Evolutionary conservation across 306 rosid species (phyloP).

Genomic region (Vigna trinervia): DNA sequence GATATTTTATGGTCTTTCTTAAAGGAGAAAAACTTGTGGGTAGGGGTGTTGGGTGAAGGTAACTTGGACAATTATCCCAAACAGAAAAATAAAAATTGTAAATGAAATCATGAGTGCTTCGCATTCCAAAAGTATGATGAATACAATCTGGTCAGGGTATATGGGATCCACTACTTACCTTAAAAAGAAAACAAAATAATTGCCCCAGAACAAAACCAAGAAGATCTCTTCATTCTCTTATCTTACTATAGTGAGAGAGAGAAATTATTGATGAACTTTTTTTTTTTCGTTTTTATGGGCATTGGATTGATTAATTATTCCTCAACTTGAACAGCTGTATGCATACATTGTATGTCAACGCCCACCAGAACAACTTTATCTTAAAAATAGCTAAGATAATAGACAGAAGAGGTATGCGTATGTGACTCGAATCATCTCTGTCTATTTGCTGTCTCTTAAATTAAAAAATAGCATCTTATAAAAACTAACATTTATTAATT

Average conservation of each 20-base stretch:
- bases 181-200: slow-evolving; percentile 21
- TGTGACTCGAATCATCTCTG: background rate
- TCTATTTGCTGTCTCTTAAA: background rate
- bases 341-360: slow-evolving; percentile 24
- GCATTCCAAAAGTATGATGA: slow-evolving; percentile 40
- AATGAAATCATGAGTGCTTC: slow-evolving; percentile 26
- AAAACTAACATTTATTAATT: background rate
- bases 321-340: background rate
- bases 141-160: slow-evolving; percentile 34
- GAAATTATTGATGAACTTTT: background rate
- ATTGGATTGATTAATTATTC: background rate
- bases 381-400: background rate
- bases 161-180: slow-evolving; percentile 38
- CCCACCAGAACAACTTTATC: background rate
- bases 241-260: background rate
- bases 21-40: slow-evolving; percentile 26
- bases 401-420: background rate
- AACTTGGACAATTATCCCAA: slow-evolving; percentile 39
- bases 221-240: slow-evolving; percentile 17
- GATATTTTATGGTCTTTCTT: slow-evolving; percentile 43
- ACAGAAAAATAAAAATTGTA: slow-evolving; percentile 2
- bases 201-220: background rate
- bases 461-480: background rate
- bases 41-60: slow-evolving; percentile 40
- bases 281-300: too few species aligned